phyloP scores from a whole-genome alignment of 1,284 basidiomycete genomes.

The Marasmius tenuissimus region DNA sequence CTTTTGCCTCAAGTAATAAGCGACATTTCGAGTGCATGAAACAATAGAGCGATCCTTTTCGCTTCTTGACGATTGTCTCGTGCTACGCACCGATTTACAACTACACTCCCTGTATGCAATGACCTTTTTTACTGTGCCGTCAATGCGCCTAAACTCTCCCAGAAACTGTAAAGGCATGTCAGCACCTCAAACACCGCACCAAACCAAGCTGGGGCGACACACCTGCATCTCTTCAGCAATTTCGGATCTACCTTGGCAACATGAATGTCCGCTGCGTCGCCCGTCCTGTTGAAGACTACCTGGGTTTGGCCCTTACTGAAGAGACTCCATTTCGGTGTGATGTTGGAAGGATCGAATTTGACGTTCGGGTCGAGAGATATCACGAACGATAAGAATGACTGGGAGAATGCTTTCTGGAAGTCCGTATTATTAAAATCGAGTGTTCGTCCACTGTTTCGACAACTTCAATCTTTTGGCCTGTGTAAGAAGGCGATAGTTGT shows the following conservation, averaged over 20 bases:
- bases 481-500: background rate
- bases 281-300: conserved; percentile 4
- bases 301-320: background rate
- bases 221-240: background rate
- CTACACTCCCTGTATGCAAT: background rate
- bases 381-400: conserved; percentile 16
- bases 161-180: background rate
- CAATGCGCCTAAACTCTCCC: background rate
- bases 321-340: background rate
- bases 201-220: background rate
- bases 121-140: background rate
- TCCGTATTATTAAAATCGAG: conserved; percentile 12
- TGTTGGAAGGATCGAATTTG: background rate
- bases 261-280: background rate
- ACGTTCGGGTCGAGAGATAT: conserved; percentile 19
- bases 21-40: too few species aligned
- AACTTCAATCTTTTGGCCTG: too few species aligned
- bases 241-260: background rate
- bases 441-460: background rate
- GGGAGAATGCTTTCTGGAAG: conserved; percentile 17
- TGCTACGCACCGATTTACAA: too few species aligned
- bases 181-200: background rate
- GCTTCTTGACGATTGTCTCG: too few species aligned
- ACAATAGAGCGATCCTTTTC: too few species aligned
- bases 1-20: too few species aligned